Conservation (phyloP, 805 yeast species). For the Zygotorulaspora chibaensis region DNA sequence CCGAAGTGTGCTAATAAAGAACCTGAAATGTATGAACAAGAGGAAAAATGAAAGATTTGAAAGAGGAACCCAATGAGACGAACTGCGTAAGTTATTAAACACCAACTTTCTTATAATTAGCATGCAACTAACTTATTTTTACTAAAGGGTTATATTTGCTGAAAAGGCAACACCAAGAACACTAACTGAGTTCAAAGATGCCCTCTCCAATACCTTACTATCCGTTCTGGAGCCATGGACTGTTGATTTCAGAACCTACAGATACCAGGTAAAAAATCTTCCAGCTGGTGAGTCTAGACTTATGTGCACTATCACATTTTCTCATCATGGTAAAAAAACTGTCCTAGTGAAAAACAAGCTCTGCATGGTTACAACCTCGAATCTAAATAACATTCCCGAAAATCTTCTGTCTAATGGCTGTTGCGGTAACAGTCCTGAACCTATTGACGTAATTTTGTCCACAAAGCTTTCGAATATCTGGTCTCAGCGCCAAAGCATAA, state of each 20-base stretch:
- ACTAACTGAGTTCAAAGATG: constrained; percentile 30
- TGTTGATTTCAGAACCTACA: constrained; percentile 30
- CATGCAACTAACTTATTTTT: not conserved
- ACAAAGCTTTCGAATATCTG: constrained; percentile 32
- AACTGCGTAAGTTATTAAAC: constrained; percentile 21
- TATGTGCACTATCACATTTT: constrained; percentile 28
- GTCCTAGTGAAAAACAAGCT: constrained; percentile 27
- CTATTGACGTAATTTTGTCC: constrained; percentile 25
- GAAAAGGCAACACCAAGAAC: constrained; percentile 34
- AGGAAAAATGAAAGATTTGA: constrained; percentile 44
- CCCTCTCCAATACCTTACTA: constrained; percentile 22
- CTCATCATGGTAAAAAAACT: constrained; percentile 24
- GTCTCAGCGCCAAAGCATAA: constrained; percentile 31
- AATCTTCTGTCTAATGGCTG: constrained; percentile 21
- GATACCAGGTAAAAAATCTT: constrained; percentile 25
- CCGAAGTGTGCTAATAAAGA: no score
- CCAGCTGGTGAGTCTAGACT: constrained; percentile 20
- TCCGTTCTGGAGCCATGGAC: constrained; percentile 30
- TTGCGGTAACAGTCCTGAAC: constrained; percentile 23
- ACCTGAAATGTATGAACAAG: constrained; percentile 48
- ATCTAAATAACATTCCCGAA: constrained; percentile 15
- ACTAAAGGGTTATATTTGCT: constrained; percentile 27
- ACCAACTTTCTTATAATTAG: not conserved
- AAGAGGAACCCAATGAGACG: constrained; percentile 6
- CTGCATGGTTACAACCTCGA: constrained; percentile 23